Conservation (phyloP, 2,329 filamentous ascomycete species). For the Grosmannia serpens region DNA sequence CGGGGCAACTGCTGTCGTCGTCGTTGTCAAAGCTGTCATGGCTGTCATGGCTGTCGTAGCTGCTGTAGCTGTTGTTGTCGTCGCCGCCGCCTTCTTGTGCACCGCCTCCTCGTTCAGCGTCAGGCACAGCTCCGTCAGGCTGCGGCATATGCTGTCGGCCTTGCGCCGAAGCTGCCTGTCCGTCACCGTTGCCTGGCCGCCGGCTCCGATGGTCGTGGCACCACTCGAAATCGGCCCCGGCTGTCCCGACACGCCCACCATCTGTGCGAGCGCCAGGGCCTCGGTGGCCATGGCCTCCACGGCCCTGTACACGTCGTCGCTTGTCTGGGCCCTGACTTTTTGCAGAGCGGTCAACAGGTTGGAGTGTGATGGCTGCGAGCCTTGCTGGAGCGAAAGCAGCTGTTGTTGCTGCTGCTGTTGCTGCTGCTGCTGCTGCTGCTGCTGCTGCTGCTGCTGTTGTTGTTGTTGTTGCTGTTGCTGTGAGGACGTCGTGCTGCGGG, state of each 20-base stretch:
- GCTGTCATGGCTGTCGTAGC: background rate
- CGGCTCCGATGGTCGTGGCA: slow-evolving; percentile 47
- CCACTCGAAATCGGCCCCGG: slow-evolving; percentile 57
- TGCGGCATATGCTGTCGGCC: slow-evolving; percentile 85
- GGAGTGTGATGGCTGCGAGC: slow-evolving; percentile 47
- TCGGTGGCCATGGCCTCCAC: slow-evolving; percentile 75
- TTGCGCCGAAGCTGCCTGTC: slow-evolving; percentile 84
- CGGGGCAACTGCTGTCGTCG: background rate
- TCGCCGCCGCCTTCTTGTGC: slow-evolving; percentile 20
- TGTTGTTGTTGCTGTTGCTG: background rate
- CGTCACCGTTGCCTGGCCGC: slow-evolving; percentile 37
- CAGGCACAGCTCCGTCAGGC: slow-evolving; percentile 83
- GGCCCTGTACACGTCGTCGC: slow-evolving; percentile 60
- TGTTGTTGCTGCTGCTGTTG: slow-evolving; percentile 9
- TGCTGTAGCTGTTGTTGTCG: background rate
- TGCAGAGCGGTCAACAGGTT: slow-evolving; percentile 68
- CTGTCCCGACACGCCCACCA: slow-evolving; percentile 64
- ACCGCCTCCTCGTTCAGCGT: slow-evolving; percentile 56
- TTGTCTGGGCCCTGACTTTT: slow-evolving; percentile 63
- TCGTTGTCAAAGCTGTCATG: background rate
- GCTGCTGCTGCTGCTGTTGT: slow-evolving; percentile 20
- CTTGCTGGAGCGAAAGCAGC: slow-evolving; percentile 28
- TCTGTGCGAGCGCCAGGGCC: slow-evolving; percentile 63
- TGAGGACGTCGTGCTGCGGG: background rate
- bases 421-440: background rate